These are phyloP conservation scores for Phytophthora brassicae DNA, from an alignment of 352 stramenopile genomes.

Conservation along the genomic window DNA sequence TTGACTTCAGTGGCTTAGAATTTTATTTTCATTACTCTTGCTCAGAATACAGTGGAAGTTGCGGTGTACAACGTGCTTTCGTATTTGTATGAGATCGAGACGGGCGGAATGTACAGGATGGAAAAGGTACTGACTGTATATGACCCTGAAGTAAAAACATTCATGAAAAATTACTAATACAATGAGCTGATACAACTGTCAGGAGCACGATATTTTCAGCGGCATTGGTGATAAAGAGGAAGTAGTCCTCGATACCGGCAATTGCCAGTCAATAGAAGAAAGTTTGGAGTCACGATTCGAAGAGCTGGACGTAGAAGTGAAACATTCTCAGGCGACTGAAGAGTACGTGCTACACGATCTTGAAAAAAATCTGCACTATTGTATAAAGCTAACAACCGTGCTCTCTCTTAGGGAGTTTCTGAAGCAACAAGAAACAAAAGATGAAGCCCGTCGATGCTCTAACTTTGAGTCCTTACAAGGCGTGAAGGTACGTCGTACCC, in stretches of 20 bases:
- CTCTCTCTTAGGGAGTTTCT: slow-evolving; percentile 22
- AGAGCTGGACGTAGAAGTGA: slow-evolving; percentile 30
- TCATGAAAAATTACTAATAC: neutral
- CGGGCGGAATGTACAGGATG: slow-evolving; percentile 85
- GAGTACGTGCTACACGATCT: slow-evolving; percentile 3
- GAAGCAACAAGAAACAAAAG: slow-evolving; percentile 32
- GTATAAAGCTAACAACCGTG: neutral
- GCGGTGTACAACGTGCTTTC: slow-evolving; percentile 92
- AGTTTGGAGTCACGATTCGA: slow-evolving; percentile 22
- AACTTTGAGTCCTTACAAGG: slow-evolving; percentile 54
- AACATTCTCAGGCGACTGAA: slow-evolving; percentile 21
- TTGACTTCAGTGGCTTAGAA: neutral
- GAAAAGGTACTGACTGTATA: slow-evolving; percentile 72
- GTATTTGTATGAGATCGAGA: slow-evolving; percentile 91
- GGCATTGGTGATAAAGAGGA: slow-evolving; percentile 67
- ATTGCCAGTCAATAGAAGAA: slow-evolving; percentile 11
- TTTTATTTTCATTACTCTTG: neutral
- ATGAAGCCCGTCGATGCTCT: slow-evolving; percentile 36
- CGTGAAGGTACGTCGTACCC: slow-evolving; percentile 44
- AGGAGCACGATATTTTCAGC: slow-evolving; percentile 86
- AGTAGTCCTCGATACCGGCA: neutral
- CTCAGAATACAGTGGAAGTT: slow-evolving; percentile 90
- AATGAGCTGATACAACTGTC: neutral
- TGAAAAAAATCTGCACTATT: neutral
- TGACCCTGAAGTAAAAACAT: no score